Evolutionary conservation across 495 filamentous ascomycete species (phyloP), one percentile per base, ranked within the genome.

Genomic region (Xylaria cubensis): DNA sequence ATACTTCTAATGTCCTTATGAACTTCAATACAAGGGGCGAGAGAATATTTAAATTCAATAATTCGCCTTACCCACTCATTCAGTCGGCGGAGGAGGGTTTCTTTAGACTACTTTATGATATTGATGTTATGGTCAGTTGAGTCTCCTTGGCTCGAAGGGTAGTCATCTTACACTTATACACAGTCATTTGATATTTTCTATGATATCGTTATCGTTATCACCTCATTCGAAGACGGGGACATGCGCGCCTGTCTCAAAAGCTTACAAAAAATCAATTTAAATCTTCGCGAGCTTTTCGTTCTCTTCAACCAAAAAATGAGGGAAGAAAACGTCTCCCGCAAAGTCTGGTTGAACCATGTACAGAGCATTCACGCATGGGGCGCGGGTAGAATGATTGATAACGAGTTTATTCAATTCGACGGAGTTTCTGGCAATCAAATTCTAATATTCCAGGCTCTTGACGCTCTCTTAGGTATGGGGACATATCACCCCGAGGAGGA

Each of bases 311-410:
- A 8, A 41, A 19, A 26, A 64, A 67, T 39, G 77, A 79, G 26
- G 56, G 24, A 76, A 64, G 48, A 69, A 1, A 64, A 73, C 17
- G 76, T 86, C 12, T 77, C 81, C 1, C 72, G 67, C 0, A 67
- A 72, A 1, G 76, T 79, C 4, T 86, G 83, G 80, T 39, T 83
- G 74, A 69, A 61, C 44, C 78, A 82, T 55, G 79, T 85, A 0
- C 84, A 85, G 73, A 82, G 84, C 6, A 83, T 85, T 50, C 80
- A 79, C 29, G 83, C 76, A 19, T 86, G 83, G 84, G 83, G 76
- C 1, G 72, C 75, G 19, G 83, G 81, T 2, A 41, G 69, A 19
- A 51, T 74, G 21, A 68, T 77, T 39, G 74, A 75, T 56, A 75
- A 76, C 5, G 73, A 81, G 36, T 82, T 72, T 72, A 63, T 79